These are phyloP conservation scores for Podila verticillata DNA, from an alignment of 192 early-diverging fungal species.

Conservation along the genomic window DNA sequence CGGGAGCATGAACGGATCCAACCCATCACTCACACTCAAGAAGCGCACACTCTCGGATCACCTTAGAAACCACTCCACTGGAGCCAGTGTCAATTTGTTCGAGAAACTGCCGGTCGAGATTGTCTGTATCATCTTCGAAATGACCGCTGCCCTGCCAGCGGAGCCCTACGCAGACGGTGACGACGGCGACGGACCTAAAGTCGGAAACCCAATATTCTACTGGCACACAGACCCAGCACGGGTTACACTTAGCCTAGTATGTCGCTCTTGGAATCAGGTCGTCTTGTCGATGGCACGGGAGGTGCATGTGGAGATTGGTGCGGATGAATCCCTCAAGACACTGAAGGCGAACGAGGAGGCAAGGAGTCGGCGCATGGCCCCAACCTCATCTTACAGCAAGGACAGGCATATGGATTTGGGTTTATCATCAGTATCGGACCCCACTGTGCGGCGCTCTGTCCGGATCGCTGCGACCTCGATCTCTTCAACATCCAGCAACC, in stretches of 20 bases:
- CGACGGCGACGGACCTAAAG: constrained; percentile 21
- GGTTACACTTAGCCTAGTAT: constrained; percentile 13
- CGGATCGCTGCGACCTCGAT: neutral
- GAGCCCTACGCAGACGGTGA: constrained; percentile 7
- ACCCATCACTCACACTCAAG: neutral
- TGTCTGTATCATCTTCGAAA: constrained; percentile 22
- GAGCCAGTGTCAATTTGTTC: neutral
- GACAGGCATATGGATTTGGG: neutral
- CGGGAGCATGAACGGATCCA: too few species aligned
- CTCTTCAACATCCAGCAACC: too few species aligned
- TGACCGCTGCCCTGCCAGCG: neutral
- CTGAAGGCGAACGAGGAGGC: neutral
- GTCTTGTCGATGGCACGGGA: constrained; percentile 31
- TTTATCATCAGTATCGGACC: too few species aligned
- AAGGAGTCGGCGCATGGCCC: neutral
- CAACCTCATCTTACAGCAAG: neutral
- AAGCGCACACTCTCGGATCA: neutral
- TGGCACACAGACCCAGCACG: constrained; percentile 22
- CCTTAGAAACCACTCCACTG: neutral
- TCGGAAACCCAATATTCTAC: constrained; percentile 10
- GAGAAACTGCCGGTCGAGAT: constrained; percentile 19
- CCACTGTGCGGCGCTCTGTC: neutral
- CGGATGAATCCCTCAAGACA: constrained; percentile 15
- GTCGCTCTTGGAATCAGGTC: constrained; percentile 24
- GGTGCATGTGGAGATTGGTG: constrained; percentile 12